Evolutionary conservation across 768 basidiomycete genomes (phyloP).

Genomic region (Mycena albidolilacea): DNA sequence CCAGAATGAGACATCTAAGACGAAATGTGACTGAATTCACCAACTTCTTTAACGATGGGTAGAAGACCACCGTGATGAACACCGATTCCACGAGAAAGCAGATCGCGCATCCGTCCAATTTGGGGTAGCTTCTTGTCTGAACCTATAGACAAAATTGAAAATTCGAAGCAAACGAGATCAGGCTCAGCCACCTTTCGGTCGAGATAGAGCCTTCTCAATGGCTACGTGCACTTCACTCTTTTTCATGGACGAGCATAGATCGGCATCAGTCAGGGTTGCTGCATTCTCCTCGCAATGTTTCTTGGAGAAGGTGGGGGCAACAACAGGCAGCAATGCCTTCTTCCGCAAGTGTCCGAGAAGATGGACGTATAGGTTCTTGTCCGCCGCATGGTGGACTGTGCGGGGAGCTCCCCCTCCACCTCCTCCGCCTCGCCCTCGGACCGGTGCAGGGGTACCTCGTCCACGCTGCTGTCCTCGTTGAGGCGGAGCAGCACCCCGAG

Average conservation of each 20-base stretch:
- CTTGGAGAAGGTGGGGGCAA: conserved; percentile 97
- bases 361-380: conserved; percentile 96
- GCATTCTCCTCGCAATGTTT: conserved; percentile 98
- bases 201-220: conserved; percentile 90
- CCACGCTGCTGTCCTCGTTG: conserved; percentile 72
- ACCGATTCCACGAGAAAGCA: conserved; percentile 94
- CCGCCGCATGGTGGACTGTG: conserved; percentile 76
- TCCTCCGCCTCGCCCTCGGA: conserved; percentile 62
- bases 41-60: conserved; percentile 97
- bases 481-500: conserved; percentile 74
- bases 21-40: not conserved
- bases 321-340: conserved; percentile 89
- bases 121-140: conserved; percentile 96
- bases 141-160: conserved; percentile 53
- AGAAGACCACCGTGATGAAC: conserved; percentile 97
- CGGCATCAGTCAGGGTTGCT: conserved; percentile 86
- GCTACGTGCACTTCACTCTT: conserved; percentile 98
- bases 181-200: conserved; percentile 91
- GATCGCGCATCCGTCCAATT: conserved; percentile 89
- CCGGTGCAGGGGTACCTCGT: conserved; percentile 57
- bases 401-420: conserved; percentile 60
- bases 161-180: not conserved
- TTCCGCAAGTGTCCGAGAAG: conserved; percentile 90
- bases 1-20: not conserved
- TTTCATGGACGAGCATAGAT: conserved; percentile 90